Conservation (phyloP, 2,329 filamentous ascomycete genomes). For the Epicoccum nigrum region DNA sequence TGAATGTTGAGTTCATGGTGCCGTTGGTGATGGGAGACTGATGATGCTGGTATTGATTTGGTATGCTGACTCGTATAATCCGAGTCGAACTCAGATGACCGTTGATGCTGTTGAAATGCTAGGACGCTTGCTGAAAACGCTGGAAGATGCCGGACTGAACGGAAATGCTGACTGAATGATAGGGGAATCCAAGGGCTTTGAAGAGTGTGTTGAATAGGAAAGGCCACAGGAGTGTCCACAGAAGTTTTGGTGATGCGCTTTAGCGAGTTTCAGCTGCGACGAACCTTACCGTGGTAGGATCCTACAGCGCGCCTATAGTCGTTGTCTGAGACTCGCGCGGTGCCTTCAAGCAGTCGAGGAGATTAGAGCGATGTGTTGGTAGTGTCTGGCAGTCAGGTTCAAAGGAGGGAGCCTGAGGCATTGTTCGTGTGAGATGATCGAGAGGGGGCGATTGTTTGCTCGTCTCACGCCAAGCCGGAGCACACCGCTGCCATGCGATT, state of each 20-base stretch:
- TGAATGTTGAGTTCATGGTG: conserved; percentile 9
- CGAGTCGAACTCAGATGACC: background rate
- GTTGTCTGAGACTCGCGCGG: conserved; percentile 12
- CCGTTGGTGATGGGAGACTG: background rate
- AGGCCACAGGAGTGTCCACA: conserved; percentile 1
- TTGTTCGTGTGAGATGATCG: conserved; percentile 1
- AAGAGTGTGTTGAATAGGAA: background rate
- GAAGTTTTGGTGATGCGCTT: conserved; percentile 14
- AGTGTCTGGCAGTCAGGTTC: background rate
- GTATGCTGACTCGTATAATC: background rate
- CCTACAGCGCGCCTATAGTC: conserved; percentile 10
- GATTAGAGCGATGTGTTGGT: background rate
- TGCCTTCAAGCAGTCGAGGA: conserved; percentile 1
- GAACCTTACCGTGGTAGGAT: conserved; percentile 13
- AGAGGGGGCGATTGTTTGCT: conserved; percentile 4
- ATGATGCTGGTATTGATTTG: background rate
- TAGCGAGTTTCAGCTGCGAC: conserved; percentile 16
- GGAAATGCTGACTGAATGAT: background rate
- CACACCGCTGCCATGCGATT: background rate
- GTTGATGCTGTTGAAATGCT: background rate
- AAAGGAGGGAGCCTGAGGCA: background rate
- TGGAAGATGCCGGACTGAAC: background rate
- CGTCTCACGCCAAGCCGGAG: conserved; percentile 9
- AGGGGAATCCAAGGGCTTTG: background rate
- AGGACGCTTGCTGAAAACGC: background rate